phyloP scores from a whole-genome alignment of 2,329 filamentous ascomycete genomes.

The Hymenoscyphus infarciens region DNA sequence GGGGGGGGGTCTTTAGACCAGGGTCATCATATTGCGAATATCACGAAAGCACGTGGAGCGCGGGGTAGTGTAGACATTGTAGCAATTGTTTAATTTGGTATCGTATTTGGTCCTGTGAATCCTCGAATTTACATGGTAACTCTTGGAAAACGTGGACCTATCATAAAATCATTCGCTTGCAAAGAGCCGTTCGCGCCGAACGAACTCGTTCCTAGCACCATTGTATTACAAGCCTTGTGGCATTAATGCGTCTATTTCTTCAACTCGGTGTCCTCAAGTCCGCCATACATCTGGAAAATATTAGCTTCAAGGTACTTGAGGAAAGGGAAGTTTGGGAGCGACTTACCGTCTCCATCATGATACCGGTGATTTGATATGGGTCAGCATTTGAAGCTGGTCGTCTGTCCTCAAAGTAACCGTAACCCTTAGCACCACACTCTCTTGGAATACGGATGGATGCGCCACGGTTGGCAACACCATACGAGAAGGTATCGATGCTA shows the following conservation, averaged over 20 bases:
- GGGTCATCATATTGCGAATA: background rate
- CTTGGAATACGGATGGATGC: conserved; percentile 88
- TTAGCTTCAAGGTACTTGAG: conserved; percentile 18
- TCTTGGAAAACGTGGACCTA: conserved; percentile 16
- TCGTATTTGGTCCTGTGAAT: conserved; percentile 23
- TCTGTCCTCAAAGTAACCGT: conserved; percentile 90
- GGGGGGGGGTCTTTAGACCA: background rate
- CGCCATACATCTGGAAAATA: conserved; percentile 30
- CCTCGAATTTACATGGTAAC: conserved; percentile 24
- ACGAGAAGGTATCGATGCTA: conserved; percentile 87
- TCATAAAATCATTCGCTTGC: conserved; percentile 24
- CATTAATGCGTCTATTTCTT: conserved; percentile 23
- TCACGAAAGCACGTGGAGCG: conserved; percentile 11
- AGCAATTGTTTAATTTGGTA: conserved; percentile 17
- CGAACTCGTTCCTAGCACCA: conserved; percentile 18
- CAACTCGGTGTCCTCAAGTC: conserved; percentile 25
- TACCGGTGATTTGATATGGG: conserved; percentile 65
- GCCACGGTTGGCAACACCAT: conserved; percentile 93
- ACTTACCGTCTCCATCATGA: conserved; percentile 38
- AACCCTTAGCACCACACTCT: conserved; percentile 78
- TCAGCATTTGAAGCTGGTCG: conserved; percentile 82
- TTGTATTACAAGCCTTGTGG: conserved; percentile 22
- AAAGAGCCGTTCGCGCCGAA: conserved; percentile 20
- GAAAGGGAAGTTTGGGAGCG: background rate
- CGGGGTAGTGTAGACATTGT: background rate